Base-by-base conservation (phyloP, 768 basidiomycete species). In the Daedaleopsis sinensis region DNA sequence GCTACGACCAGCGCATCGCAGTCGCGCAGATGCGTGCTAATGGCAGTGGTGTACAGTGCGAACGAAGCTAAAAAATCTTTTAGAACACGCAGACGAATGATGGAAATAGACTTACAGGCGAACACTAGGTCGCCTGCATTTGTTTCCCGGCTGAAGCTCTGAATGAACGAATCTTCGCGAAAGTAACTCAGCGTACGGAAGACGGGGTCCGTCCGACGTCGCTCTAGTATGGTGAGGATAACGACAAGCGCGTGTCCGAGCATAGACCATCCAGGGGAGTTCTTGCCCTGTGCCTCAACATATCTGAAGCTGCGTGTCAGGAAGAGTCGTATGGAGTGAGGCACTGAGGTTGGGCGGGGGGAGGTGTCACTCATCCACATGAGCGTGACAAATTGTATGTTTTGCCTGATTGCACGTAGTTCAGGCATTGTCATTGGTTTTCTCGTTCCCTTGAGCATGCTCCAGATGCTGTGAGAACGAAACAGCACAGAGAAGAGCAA, bases 51-150 rank as follows among this genome's bases (percentile, higher is more conserved):
- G 62, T 80, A 82, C 27, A 76, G 61, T 6, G 85, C 75, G 64
- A 86, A 76, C 1, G 80, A 76, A 58, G 80, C 86, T 86, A 51
- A 46, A 51, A 8, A 37, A 15, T 18, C 37, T 36, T 23, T n/a
- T n/a, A 21, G 39, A 7, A 5, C 7, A 46, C 11, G 24, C 32
- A 16, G 16, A 12, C 36, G 24, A 42, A 24, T 32, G 61, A 53
- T 12, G 21, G 19, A n/a, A 13, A 48, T n/a, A 19, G 11, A 67
- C 81, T 74, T 57, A 85, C 83, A 78, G 5, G 77, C 77, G 10
- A 78, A 65, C 37, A 72, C 65, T 18, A 85, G 74, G 51, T 81
- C 69, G 15, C 63, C 65, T 21, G 68, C 61, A 39, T 67, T 63
- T 0, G 64, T 58, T 9, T 69, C 65, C 52, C 76, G 58, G 5